Evolutionary conservation across 352 stramenopile genomes (phyloP), one percentile per base, ranked within the genome.

Genomic region (Pseudoperonospora humuli): DNA sequence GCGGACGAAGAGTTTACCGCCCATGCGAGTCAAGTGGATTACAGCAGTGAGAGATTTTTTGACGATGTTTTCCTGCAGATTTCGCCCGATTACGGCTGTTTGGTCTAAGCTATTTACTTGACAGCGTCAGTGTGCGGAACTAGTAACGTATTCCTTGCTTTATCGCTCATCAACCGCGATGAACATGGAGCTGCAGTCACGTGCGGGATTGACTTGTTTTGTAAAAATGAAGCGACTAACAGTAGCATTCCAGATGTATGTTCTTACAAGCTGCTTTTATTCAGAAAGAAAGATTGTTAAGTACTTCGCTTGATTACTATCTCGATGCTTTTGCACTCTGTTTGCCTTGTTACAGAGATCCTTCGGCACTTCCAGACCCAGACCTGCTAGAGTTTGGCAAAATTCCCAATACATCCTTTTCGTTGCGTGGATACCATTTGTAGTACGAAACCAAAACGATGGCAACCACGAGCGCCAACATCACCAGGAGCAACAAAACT

Each of bases 1-100:
- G 56, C 60, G 13, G 60, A 82, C 31, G 65, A 74, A 18, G 61
- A 71, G 50, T 72, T 75, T 31, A 65, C 56, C 19, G 61, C 73
- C 14, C 55, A 62, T 24, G 47, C 57, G n/a, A 73, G 38, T 21
- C 64, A 77, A 37, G 61, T 80, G 41, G 76, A 88, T 49, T 86
- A 82, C 61, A 74, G 48, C 42, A 84, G 65, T 38, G 74, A 86
- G 26, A 64, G 67, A 31, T 84, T 84, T 57, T 85, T 83, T 48
- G 74, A 83, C 59, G 67, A 89, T 38, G 67, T 89, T 13, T 86
- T 85, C 45, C 55, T 86, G 20, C 76, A 89, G 39, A 85, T 85
- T 44, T 85, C 74, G 11, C 74, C 76, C 0, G 69, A 86, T 50
- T 85, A 83, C 20, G 75, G 70, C 39, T 86, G 73, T 34, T 57